These are phyloP conservation scores for Phytophthora sansomeana DNA, from an alignment of 352 stramenopile genomes.

Conservation along the genomic window DNA sequence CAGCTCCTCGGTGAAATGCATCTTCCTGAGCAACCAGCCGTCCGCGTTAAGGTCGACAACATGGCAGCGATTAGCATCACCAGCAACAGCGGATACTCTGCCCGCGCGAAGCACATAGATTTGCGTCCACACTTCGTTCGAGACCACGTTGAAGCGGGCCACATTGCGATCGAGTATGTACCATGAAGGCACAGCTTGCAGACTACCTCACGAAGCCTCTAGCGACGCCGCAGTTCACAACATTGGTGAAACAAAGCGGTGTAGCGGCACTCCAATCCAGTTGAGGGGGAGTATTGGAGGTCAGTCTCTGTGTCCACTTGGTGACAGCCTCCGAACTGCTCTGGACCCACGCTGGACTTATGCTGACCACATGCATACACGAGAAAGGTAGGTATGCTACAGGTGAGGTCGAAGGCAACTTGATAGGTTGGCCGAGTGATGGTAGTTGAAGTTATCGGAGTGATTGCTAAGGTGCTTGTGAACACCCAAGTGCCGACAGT, in stretches of 20 bases:
- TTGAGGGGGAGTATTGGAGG: not conserved
- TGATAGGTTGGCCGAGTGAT: no score
- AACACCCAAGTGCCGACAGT: no score
- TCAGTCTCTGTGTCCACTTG: no score
- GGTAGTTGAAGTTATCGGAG: no score
- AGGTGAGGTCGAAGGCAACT: no score
- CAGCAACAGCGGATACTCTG: not conserved
- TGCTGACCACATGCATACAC: no score
- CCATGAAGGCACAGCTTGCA: not conserved
- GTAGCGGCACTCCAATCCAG: not conserved
- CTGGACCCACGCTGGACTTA: no score
- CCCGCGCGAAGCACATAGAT: slow-evolving; percentile 5
- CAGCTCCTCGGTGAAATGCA: slow-evolving; percentile 20
- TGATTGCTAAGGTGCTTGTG: no score
- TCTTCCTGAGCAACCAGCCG: not conserved
- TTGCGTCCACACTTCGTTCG: slow-evolving; percentile 1
- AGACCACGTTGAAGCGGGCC: slow-evolving; percentile 1
- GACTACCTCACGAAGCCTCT: slow-evolving; percentile 4
- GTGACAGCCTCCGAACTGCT: no score
- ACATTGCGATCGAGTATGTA: not conserved
- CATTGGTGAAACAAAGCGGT: not conserved
- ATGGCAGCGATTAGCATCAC: slow-evolving; percentile 4
- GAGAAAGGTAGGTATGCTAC: no score
- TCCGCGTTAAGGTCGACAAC: not conserved
- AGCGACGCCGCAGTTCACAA: not conserved